A percentile compares a stretch with the other conserved stretches of the same genome.
Conservation (phyloP, 2,329 filamentous ascomycete species). For the Torrubiellomyces zombiae region DNA sequence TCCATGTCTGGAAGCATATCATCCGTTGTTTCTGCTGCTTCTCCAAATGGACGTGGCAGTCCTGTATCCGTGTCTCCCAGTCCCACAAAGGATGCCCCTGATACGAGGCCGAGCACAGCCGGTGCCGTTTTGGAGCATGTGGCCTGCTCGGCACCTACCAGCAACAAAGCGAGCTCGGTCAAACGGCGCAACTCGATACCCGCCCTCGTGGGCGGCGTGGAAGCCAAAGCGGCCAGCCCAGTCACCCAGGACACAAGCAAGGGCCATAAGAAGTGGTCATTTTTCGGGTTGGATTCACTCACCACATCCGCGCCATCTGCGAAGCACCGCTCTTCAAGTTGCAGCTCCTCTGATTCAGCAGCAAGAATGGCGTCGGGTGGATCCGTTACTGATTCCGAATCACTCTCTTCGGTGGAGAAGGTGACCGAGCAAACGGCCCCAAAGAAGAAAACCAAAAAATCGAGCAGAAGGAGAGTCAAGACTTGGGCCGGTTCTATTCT, state of each 20-base stretch:
- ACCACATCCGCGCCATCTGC: conserved; percentile 26
- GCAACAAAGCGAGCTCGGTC: conserved; percentile 15
- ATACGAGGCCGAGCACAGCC: conserved; percentile 50
- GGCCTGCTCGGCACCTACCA: conserved; percentile 7
- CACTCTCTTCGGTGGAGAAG: conserved; percentile 11
- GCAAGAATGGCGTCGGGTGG: conserved; percentile 11
- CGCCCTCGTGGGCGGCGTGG: conserved; percentile 26
- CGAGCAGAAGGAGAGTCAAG: conserved; percentile 46
- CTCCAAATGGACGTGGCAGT: conserved; percentile 23
- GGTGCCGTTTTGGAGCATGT: conserved; percentile 48
- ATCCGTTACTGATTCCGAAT: conserved; percentile 20
- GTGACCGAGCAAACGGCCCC: conserved; percentile 7
- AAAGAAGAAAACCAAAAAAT: conserved; percentile 17
- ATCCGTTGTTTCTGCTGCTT: conserved; percentile 50
- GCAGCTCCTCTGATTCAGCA: conserved; percentile 25
- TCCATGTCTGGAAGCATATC: conserved; percentile 67
- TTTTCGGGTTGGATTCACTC: conserved; percentile 43
- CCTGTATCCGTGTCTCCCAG: conserved; percentile 19
- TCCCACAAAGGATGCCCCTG: conserved; percentile 23
- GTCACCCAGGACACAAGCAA: conserved; percentile 31
- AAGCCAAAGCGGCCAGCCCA: conserved; percentile 16
- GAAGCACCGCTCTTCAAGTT: conserved; percentile 29
- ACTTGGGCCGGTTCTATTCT: conserved; percentile 54
- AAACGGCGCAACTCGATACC: conserved; percentile 44
- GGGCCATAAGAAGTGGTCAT: conserved; percentile 41